Base-by-base conservation (phyloP, 2,329 filamentous ascomycete species). In the Colletotrichum sidae region DNA sequence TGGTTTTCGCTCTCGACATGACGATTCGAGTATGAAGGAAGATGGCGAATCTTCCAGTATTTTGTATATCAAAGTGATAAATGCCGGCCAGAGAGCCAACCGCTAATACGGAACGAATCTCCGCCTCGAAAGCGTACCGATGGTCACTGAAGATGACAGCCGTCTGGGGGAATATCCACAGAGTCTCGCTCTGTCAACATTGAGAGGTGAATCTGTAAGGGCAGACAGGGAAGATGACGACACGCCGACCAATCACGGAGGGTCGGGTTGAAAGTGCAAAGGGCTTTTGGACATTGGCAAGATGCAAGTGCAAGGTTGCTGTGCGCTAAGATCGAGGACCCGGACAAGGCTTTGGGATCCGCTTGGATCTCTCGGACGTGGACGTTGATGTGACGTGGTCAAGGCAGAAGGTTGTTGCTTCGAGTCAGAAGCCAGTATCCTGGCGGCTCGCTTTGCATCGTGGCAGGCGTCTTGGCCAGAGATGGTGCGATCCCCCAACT, bases 331-430 rank as follows among this genome's bases (percentile, higher is more conserved):
- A 57, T 56, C 35, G 15, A 44, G 52, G 35, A 45, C 33, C 52
- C 37, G 58, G 52, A 38, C 63, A 33, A 41, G 47, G 62, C 51
- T 47, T n/a, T 62, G 46, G 56, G 52, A 61, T 57, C 58, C 58
- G 63, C 63, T 62, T 63, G 51, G 63, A 51, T 57, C 58, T 54
- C 63, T 63, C 63, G 25, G 58, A 57, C 63, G 15, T 55, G 11
- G 38, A 41, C 17, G 42, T 13, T 41, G 53, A 65, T 57, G 42
- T 62, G 63, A 57, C 58, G 42, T 65, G 58, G 58, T 56, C 47
- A 56, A 37, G 58, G 63, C 58, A 44, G 35, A 57, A 17, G 35
- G 37, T 49, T 39, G 37, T 49, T 34, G 34, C 13, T 34, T 45
- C 47, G 15, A 53, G 46, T 47, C 41, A 39, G 33, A 12, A 39